Evolutionary conservation across 495 filamentous ascomycete species (phyloP), one percentile per base, ranked within the genome.

Genomic region (Letharia columbiana): DNA sequence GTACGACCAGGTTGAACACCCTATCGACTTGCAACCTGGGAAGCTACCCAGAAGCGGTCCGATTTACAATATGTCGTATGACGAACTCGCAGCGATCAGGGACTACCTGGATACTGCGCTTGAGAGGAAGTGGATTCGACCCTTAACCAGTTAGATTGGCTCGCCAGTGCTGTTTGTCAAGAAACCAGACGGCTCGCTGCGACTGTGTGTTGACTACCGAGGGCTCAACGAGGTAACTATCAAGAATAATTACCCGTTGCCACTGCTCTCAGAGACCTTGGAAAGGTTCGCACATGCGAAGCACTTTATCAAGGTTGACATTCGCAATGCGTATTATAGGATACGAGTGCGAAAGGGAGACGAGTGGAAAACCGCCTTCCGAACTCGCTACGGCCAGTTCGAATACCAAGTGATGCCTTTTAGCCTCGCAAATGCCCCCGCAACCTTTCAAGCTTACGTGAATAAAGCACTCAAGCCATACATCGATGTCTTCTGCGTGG

Each of bases 341-440:
- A n/a, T n/a, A n/a, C n/a, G n/a, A n/a, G n/a, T n/a, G n/a, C n/a
- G n/a, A n/a, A n/a, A n/a, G n/a, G n/a, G n/a, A n/a, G n/a, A n/a
- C n/a, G n/a, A n/a, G n/a, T n/a, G n/a, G n/a, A n/a, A n/a, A n/a
- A n/a, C n/a, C n/a, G n/a, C n/a, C n/a, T n/a, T n/a, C n/a, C n/a
- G n/a, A n/a, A n/a, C n/a, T n/a, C n/a, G n/a, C n/a, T n/a, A n/a
- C n/a, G 17, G 17, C 20, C 17, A 45, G 44, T 68, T 42, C n/a
- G 64, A 69, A 45, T 69, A 67, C 39, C 33, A 49, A n/a, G 61
- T 69, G 4, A 69, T 69, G 61, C 65, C 60, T 31, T 69, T 69
- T 42, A 47, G 65, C 11, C 52, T 69, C n/a, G 52, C 60, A 17
- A 69, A 69, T 64, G 60, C 56, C 0, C 64, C 64, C 28, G 64